Evolutionary conservation across 1,139 yeast species (phyloP).

Genomic region (Blastobotrys serpentis): DNA sequence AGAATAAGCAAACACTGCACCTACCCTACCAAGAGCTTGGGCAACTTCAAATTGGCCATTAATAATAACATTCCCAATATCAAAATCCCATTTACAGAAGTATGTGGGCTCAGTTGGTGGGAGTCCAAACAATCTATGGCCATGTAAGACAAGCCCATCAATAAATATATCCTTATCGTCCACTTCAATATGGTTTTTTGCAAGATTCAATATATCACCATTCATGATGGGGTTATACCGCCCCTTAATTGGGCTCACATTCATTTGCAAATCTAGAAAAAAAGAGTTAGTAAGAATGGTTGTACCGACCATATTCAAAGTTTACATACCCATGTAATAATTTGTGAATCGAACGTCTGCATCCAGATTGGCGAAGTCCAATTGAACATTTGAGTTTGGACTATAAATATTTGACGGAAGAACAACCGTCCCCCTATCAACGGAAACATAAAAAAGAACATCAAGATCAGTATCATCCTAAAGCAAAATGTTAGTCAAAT

Average conservation of each 20-base stretch:
- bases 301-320: no score
- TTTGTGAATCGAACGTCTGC: conserved; percentile 84
- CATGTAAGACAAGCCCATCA: conserved; percentile 69
- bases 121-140: conserved; percentile 88
- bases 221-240: conserved; percentile 19
- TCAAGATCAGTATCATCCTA: conserved; percentile 74
- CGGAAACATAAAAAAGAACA: conserved; percentile 66
- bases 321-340: conserved; percentile 87
- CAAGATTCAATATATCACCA: conserved; percentile 26
- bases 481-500: conserved; percentile 31
- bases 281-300: no score
- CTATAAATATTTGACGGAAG: conserved; percentile 75
- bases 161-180: conserved; percentile 41
- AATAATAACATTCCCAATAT: conserved; percentile 56
- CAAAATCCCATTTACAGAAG: conserved; percentile 86
- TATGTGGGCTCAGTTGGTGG: conserved; percentile 89
- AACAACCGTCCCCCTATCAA: conserved; percentile 65
- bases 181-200: conserved; percentile 14
- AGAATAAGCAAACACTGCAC: conserved; percentile 56
- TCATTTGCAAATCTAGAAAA: conserved; percentile 38
- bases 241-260: conserved; percentile 41
- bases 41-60: conserved; percentile 54
- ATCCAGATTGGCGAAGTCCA: conserved; percentile 65
- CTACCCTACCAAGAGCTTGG: conserved; percentile 46
- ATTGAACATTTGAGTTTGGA: conserved; percentile 57